These are phyloP conservation scores for Skeletonema marinoi DNA, from an alignment of 108 stramenopile genomes.

Conservation along the genomic window DNA sequence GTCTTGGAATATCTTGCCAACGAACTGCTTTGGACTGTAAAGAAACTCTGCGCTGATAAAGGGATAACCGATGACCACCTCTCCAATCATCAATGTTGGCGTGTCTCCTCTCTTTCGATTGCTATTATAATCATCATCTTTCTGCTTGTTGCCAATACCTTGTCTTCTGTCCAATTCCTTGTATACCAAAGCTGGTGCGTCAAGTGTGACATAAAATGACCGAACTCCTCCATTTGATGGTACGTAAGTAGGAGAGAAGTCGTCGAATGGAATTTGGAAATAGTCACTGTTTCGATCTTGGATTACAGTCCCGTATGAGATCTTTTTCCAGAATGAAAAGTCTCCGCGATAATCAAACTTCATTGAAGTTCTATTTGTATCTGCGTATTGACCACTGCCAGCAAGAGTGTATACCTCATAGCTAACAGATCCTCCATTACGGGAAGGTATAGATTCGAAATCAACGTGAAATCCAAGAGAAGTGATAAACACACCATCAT, in stretches of 20 bases:
- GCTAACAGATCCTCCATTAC: not conserved
- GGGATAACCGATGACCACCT: slow-evolving; percentile 31
- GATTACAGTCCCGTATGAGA: slow-evolving; percentile 15
- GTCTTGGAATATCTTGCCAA: slow-evolving; percentile 28
- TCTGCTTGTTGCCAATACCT: slow-evolving; percentile 12
- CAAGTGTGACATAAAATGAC: slow-evolving; percentile 36
- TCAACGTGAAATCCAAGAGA: slow-evolving; percentile 22
- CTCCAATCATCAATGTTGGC: slow-evolving; percentile 20
- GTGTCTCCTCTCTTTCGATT: slow-evolving; percentile 3
- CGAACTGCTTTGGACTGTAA: slow-evolving; percentile 23
- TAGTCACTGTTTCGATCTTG: not conserved
- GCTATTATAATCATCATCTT: slow-evolving; percentile 14
- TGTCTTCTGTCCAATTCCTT: slow-evolving; percentile 5
- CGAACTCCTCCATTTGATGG: slow-evolving; percentile 23
- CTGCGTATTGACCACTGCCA: slow-evolving; percentile 18
- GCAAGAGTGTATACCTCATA: slow-evolving; percentile 27
- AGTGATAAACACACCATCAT: slow-evolving; percentile 25
- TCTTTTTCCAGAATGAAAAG: slow-evolving; percentile 26
- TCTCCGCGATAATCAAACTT: slow-evolving; percentile 32
- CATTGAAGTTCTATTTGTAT: slow-evolving; percentile 15
- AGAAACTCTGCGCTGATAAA: slow-evolving; percentile 21
- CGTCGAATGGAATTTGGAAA: slow-evolving; percentile 25
- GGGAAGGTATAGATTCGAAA: not conserved
- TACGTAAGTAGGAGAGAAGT: slow-evolving; percentile 18
- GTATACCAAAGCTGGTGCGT: slow-evolving; percentile 19